Conservation (phyloP, 257 asterid genomes). For the Eustoma russellianum region DNA sequence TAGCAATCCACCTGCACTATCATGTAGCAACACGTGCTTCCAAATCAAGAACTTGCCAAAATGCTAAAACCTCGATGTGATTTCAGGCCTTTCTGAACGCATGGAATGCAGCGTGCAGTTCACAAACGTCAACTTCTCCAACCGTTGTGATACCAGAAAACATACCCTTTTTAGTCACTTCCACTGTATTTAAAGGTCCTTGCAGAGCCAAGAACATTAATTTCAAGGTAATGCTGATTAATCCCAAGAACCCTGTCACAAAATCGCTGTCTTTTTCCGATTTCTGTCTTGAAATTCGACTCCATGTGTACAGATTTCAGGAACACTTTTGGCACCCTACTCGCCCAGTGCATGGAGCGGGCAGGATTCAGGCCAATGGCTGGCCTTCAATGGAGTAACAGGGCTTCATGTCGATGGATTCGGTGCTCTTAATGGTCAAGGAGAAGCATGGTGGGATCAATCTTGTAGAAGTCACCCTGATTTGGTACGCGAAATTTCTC, state of each 20-base stretch:
- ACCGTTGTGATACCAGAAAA: constrained; percentile 40
- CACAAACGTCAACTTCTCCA: constrained; percentile 27
- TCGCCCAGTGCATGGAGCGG: constrained; percentile 38
- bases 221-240: constrained; percentile 28
- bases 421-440: constrained; percentile 52
- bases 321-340: constrained; percentile 50
- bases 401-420: constrained; percentile 47
- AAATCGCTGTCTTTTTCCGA: too few species aligned
- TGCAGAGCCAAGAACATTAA: constrained; percentile 31
- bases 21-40: too few species aligned
- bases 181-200: constrained; percentile 48
- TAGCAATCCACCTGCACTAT: too few species aligned
- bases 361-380: constrained; percentile 47
- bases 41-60: too few species aligned
- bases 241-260: background rate
- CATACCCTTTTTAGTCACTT: constrained; percentile 37
- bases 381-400: constrained; percentile 27
- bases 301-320: constrained; percentile 30
- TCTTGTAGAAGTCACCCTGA: constrained; percentile 50
- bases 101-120: constrained; percentile 59
- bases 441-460: constrained; percentile 72
- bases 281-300: background rate
- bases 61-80: too few species aligned
- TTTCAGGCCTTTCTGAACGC: constrained; percentile 53
- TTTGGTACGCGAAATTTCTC: constrained; percentile 21